These are phyloP conservation scores for Tolypocladium tropicale DNA, from an alignment of 2,329 filamentous ascomycete species.

Conservation along the genomic window DNA sequence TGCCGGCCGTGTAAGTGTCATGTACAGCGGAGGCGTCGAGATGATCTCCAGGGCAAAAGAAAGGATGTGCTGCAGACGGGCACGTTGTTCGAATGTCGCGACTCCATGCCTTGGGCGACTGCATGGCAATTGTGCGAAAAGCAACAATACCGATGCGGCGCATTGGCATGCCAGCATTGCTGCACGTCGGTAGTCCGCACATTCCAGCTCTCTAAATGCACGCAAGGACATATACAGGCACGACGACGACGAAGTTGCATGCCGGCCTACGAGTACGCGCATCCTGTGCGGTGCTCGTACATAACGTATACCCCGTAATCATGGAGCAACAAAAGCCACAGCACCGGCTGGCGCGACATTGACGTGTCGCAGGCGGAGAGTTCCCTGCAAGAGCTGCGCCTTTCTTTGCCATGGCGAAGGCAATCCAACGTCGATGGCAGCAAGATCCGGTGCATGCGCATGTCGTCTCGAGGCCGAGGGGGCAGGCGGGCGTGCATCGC, in stretches of 20 bases:
- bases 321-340: background rate
- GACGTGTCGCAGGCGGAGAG: background rate
- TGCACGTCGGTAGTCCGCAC: background rate
- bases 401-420: background rate
- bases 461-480: background rate
- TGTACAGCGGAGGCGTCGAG: background rate
- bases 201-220: background rate
- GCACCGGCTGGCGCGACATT: background rate
- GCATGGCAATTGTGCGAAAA: background rate
- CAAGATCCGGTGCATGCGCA: background rate
- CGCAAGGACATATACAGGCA: background rate
- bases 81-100: background rate
- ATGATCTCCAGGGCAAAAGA: background rate
- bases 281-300: no score
- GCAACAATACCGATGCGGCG: background rate
- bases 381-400: background rate
- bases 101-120: background rate
- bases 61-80: background rate
- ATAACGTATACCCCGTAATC: background rate
- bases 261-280: no score
- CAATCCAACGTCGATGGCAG: background rate
- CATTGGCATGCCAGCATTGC: background rate
- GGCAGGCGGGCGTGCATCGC: background rate
- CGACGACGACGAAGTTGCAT: background rate
- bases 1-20: background rate